A percentile compares a stretch with the other conserved stretches of the same genome.
Evolutionary conservation across 306 rosid genomes (phyloP).

Genomic region (Inga leiocalycina): DNA sequence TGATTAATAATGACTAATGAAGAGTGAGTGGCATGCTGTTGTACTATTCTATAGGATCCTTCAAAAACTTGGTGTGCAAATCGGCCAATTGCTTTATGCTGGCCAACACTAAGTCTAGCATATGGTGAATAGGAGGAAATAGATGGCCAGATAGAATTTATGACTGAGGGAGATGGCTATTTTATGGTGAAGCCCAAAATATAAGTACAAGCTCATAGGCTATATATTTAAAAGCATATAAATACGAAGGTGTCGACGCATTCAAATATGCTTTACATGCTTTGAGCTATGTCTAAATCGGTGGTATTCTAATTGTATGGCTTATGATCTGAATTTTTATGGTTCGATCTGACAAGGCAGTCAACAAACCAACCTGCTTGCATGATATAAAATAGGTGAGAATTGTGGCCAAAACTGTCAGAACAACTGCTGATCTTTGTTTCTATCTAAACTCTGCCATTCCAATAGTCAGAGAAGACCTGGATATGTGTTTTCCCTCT

Average conservation of each 20-base stretch:
- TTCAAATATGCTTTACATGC: no score
- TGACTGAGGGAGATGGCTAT: not conserved
- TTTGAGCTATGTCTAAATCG: not conserved
- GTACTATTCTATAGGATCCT: not conserved
- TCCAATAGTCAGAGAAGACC: not conserved
- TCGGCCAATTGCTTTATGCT: not conserved
- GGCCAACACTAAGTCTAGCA: not conserved
- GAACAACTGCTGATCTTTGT: not conserved
- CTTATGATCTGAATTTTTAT: not conserved
- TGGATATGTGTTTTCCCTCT: not conserved
- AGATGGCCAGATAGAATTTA: not conserved
- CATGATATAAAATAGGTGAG: not conserved
- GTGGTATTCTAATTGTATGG: not conserved
- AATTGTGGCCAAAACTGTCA: not conserved
- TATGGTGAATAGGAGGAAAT: not conserved
- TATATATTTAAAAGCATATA: not conserved
- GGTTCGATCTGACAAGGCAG: not conserved
- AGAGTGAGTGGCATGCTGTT: not conserved
- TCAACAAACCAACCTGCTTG: not conserved
- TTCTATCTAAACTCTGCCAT: not conserved
- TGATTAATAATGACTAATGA: not conserved
- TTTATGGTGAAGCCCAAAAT: not conserved
- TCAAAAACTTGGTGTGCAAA: not conserved
- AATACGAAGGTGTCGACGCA: not conserved
- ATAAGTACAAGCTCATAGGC: not conserved